Evolutionary conservation across 2,329 filamentous ascomycete species (phyloP), one percentile per base, ranked within the genome.

Genomic region (Trichoderma afroharzianum): DNA sequence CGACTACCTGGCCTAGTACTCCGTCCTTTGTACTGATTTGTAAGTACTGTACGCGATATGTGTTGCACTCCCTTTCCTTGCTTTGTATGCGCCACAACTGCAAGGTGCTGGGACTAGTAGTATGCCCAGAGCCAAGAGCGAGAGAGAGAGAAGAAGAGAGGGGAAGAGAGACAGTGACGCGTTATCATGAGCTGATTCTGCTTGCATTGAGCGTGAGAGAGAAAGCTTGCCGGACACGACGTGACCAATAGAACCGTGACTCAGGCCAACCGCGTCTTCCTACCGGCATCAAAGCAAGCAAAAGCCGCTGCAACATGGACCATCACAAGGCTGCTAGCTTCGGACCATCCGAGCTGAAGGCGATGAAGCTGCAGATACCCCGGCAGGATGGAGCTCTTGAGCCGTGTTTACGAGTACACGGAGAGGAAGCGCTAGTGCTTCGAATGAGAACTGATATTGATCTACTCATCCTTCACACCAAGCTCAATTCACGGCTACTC

Each of bases 241-340:
- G 24, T 32, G 7, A 1, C 57, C 67, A 69, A 50, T 69, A 28
- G 33, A 9, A 26, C 21, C 30, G 50, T 9, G 32, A 39, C 30
- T 24, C 63, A 43, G 26, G n/a, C 36, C 55, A 59, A 24, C 9
- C 53, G 53, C 24, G 12, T 50, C 28, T 30, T 24, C n/a, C 11
- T 26, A 33, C 26, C 30, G 57, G 21, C 28, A 39, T 69, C 57
- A 61, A 28, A 15, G 28, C 36, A 12, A 68, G 66, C 18, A 43
- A n/a, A 30, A 18, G 43, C 12, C n/a, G 39, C 43, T 53, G 43
- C 43, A 24, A 33, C 28, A 39, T 28, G 21, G 63, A 30, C 36
- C 50, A 59, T 63, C 68, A 63, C 68, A 63, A 55, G 68, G 68
- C 68, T 70, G 21, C 26, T 70, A 63, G 68, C 61, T 63, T 70